Conservation (phyloP, 164 flowering plant species). For the Kingdonia uniflora region DNA sequence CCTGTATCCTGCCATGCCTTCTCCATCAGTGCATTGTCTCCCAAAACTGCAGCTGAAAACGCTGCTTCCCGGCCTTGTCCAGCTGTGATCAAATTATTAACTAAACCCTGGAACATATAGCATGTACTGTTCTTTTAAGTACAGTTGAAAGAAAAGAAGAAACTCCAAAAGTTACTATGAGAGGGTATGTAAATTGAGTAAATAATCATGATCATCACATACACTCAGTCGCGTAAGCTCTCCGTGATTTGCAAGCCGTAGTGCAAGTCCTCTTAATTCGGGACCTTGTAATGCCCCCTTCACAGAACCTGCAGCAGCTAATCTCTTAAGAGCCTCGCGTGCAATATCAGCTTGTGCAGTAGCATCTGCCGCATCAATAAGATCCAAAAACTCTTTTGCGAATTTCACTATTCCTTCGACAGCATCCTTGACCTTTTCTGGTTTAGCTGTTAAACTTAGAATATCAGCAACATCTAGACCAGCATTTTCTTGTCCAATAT, state of each 20-base stretch:
- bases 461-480: slow-evolving; percentile 74
- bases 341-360: slow-evolving; percentile 94
- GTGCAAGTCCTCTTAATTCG: slow-evolving; percentile 76
- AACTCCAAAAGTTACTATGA: neutral
- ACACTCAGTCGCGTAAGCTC: slow-evolving; percentile 86
- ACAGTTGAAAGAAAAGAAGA: neutral
- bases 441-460: slow-evolving; percentile 57
- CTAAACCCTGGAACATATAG: slow-evolving; percentile 47
- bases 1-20: slow-evolving; percentile 99
- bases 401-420: slow-evolving; percentile 92
- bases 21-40: slow-evolving; percentile 97
- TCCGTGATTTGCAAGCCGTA: slow-evolving; percentile 97
- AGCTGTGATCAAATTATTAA: slow-evolving; percentile 62
- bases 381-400: slow-evolving; percentile 83
- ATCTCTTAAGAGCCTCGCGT: slow-evolving; percentile 88
- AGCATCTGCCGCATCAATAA: slow-evolving; percentile 99
- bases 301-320: slow-evolving; percentile 91
- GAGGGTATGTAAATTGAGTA: neutral
- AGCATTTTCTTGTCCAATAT: slow-evolving; percentile 64
- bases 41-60: slow-evolving; percentile 90
- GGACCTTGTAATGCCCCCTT: slow-evolving; percentile 85
- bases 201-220: slow-evolving; percentile 22
- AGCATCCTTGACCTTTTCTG: slow-evolving; percentile 75
- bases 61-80: slow-evolving; percentile 98
- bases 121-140: neutral